phyloP scores from a whole-genome alignment of 306 rosid species.

The Cucurbita ficifolia region DNA sequence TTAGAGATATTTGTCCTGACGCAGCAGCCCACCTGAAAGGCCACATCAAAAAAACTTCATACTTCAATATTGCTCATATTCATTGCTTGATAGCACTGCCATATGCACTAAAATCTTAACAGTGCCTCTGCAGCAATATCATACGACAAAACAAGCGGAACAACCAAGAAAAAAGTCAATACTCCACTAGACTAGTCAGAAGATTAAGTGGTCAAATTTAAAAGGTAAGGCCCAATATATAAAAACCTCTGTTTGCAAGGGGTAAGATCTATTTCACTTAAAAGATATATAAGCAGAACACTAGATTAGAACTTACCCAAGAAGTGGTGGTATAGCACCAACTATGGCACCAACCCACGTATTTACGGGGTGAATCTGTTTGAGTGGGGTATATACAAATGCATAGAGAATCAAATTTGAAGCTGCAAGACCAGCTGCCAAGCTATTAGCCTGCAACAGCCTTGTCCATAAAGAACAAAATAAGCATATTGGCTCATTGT shows the following conservation, averaged over 20 bases:
- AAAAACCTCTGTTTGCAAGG: not conserved
- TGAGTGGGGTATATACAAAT: slow-evolving; percentile 78
- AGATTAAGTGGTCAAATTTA: not conserved
- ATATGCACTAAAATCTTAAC: not conserved
- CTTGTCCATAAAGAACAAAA: slow-evolving; percentile 45
- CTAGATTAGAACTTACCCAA: slow-evolving; percentile 42
- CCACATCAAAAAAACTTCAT: not conserved
- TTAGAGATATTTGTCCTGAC: slow-evolving; percentile 62
- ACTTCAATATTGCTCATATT: not conserved
- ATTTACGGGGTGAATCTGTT: slow-evolving; percentile 92
- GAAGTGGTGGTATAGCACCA: slow-evolving; percentile 96
- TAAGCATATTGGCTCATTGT: slow-evolving; percentile 32
- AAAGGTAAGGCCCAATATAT: not conserved
- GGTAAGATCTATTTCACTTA: not conserved
- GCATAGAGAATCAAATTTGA: slow-evolving; percentile 78
- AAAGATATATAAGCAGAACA: not conserved
- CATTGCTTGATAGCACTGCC: not conserved
- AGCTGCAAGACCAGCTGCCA: slow-evolving; percentile 96
- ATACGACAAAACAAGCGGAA: not conserved
- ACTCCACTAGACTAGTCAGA: not conserved
- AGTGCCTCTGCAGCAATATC: not conserved
- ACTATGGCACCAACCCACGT: slow-evolving; percentile 98
- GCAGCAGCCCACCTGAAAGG: slow-evolving; percentile 86
- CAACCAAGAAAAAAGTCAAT: not conserved
- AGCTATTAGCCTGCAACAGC: slow-evolving; percentile 84